Evolutionary conservation across 2,329 filamentous ascomycete genomes (phyloP).

Genomic region (Myotisia sp.): DNA sequence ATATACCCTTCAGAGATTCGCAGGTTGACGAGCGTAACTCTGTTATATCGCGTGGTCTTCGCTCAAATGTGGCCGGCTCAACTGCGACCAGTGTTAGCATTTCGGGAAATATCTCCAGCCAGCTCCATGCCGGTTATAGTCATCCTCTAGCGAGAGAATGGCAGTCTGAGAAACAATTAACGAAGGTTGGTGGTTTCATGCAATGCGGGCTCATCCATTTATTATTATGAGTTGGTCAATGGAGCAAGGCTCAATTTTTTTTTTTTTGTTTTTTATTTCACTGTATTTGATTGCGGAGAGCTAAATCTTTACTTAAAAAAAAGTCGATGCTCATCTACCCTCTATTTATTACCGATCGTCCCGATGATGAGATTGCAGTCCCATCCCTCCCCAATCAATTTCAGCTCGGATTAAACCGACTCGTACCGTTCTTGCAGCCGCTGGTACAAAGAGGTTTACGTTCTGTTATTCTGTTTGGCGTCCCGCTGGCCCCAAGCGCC

Average conservation of each 20-base stretch:
- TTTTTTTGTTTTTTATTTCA: not conserved
- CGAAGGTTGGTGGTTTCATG: conserved; percentile 55
- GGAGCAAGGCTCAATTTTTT: too few relatives aligned
- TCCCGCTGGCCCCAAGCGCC: conserved; percentile 62
- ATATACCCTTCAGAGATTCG: conserved; percentile 33
- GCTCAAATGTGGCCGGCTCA: conserved; percentile 28
- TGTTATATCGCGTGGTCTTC: conserved; percentile 27
- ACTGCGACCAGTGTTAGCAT: conserved; percentile 39
- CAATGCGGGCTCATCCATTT: too few relatives aligned
- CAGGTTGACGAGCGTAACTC: conserved; percentile 30
- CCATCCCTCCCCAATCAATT: conserved; percentile 82
- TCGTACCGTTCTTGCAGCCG: conserved; percentile 71
- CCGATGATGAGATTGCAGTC: conserved; percentile 81
- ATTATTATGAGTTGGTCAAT: not conserved
- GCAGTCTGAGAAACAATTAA: conserved; percentile 74
- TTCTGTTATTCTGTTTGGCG: conserved; percentile 91
- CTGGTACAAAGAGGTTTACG: conserved; percentile 79
- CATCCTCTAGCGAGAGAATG: conserved; percentile 66
- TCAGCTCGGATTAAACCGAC: conserved; percentile 73
- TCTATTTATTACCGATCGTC: conserved; percentile 86
- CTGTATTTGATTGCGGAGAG: too few relatives aligned
- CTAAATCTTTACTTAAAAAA: conserved; percentile 4
- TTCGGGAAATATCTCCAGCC: conserved; percentile 58
- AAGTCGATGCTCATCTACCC: conserved; percentile 98
- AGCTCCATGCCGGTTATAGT: conserved; percentile 69